Base-by-base conservation (phyloP, 2,329 filamentous ascomycete genomes). In the Ilyonectria destructans region DNA sequence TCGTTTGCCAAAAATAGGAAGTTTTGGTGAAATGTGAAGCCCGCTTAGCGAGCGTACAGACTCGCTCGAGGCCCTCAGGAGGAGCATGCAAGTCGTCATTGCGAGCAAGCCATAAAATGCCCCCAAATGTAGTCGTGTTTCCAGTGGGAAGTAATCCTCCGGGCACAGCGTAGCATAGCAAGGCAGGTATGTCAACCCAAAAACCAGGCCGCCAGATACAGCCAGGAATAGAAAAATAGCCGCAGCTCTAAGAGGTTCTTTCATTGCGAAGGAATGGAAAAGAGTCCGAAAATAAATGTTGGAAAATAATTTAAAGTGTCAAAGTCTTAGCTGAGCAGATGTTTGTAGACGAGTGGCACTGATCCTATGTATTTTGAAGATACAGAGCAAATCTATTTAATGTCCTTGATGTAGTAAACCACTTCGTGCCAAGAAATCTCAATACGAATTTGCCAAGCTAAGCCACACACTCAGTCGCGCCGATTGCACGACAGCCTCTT, bases 141-240 rank as follows among this genome's bases (percentile, higher is more conserved):
- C 60, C 7, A 15, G 9, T 15, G 43, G 37, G 13, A 67, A 49
- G 26, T 56, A 40, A 48, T 67, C 60, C 19, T 67, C 65, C 1
- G 65, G 12, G 48, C 58, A 62, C 17, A 62, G 15, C 5, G 58
- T 46, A n/a, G 58, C 58, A 29, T 62, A 55, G n/a, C 58, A 62
- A 6, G 58, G 58, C 15, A 23, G 17, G n/a, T 55, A 62, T 7
- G 58, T 62, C 23, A 62, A 46, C 9, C 58, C 58, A 12, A 62
- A 17, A 8, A 43, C 54, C 31, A 57, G 35, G n/a, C 31, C 35
- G 33, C 37, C 37, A 6, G 37, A 40, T 40, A 40, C 37, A 40
- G 37, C 37, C 37, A 40, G 2, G 17, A 40, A 6, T 6, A 40
- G 13, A 15, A 40, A 40, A 6, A 40, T 15, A 40, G 37, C 37